Evolutionary conservation across 306 rosid species (phyloP), one percentile per base, ranked within the genome.

Genomic region (Citrullus amarus): DNA sequence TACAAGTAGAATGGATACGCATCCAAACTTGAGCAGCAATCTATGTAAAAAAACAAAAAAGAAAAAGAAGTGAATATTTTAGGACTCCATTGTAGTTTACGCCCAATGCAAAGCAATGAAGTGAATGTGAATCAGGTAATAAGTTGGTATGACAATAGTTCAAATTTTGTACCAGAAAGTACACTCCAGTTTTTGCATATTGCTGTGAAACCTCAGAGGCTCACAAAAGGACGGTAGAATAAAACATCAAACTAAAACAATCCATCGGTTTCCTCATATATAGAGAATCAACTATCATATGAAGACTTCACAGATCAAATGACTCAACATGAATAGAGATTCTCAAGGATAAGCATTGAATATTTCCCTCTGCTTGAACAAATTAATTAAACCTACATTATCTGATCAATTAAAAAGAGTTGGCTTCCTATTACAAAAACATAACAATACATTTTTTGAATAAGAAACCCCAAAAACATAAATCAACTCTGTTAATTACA

Each of bases 1-100:
- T 76, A 58, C 48, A 81, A 55, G 77, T 57, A 57, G 67, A 78
- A 79, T 75, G 43, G 80, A 77, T 79, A 74, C 78, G 41, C 55
- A 69, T 68, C 54, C 75, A 69, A 69, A 28, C 58, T 50, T 28
- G 25, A 51, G 25, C 6, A 48, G 22, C 16, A 15, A 30, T 12
- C 74, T 4, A 28, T 28, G 38, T 2, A 60, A 65, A 36, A 34
- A 36, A 32, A 32, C 2, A 32, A 32, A 32, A 32, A 32, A 32
- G 36, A 38, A 16, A 2, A 1, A 11, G 53, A 48, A 48, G 4
- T 12, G 16, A 48, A 11, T 48, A 16, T 48, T 50, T 8, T 51
- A 54, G 3, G 18, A 9, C 73, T 66, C 28, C 25, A 17, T 8
- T 66, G 73, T 18, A 66, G 73, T 38, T 32, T 7, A 66, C 28